A percentile compares a stretch with the other conserved stretches of the same genome.
Evolutionary conservation across 768 basidiomycete genomes (phyloP).

Genomic region (Boletus vinaceobasis): DNA sequence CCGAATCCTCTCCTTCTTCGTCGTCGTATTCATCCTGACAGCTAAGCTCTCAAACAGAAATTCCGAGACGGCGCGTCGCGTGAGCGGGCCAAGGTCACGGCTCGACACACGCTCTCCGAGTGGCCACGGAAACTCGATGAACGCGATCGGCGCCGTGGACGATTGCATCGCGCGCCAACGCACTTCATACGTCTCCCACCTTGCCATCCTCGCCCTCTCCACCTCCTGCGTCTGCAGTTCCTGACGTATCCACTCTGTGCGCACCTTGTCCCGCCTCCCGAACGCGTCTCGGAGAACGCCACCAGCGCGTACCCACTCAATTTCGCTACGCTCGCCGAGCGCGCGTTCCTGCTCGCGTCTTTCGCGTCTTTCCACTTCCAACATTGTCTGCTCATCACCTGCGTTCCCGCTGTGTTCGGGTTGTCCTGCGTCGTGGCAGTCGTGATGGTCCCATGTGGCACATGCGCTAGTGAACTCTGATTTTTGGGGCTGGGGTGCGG

Average conservation of each 20-base stretch:
- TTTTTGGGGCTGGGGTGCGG: not conserved
- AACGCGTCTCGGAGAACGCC: constrained; percentile 49
- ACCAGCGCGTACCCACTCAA: constrained; percentile 59
- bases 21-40: constrained; percentile 39
- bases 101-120: constrained; percentile 22
- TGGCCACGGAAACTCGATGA: constrained; percentile 66
- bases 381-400: not conserved
- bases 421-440: not conserved
- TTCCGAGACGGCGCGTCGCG: constrained; percentile 37
- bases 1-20: constrained; percentile 53
- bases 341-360: constrained; percentile 35
- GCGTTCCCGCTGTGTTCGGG: not conserved
- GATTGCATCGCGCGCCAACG: constrained; percentile 45
- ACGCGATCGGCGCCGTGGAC: constrained; percentile 33
- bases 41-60: constrained; percentile 49
- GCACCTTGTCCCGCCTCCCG: constrained; percentile 48
- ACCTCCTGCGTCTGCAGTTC: constrained; percentile 46
- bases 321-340: constrained; percentile 49
- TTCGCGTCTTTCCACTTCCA: constrained; percentile 15
- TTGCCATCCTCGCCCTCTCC: constrained; percentile 35
- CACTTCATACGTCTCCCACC: constrained; percentile 54
- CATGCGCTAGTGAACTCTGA: not conserved
- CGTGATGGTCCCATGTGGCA: not conserved
- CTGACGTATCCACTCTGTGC: constrained; percentile 46
- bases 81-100: constrained; percentile 33